Conservation (phyloP, 768 basidiomycete genomes). For the Suillus cothurnatus region DNA sequence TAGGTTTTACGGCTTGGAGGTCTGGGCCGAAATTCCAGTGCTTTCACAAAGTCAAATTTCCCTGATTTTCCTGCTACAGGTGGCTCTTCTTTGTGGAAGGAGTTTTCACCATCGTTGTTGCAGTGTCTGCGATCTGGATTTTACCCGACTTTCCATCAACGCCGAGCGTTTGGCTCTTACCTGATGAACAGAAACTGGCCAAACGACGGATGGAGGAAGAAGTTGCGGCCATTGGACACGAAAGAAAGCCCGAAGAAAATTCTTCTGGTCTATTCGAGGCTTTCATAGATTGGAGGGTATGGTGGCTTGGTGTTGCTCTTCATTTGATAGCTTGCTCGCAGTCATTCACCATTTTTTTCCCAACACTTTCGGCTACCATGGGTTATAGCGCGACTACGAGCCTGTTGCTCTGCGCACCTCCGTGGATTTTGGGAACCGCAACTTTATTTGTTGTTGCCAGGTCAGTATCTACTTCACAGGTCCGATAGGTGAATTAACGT, state of each 20-base stretch:
- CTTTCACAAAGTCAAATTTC: background rate
- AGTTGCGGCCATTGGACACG: slow-evolving; percentile 49
- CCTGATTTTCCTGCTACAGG: slow-evolving; percentile 32
- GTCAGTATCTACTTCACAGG: slow-evolving; percentile 28
- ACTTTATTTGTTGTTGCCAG: slow-evolving; percentile 55
- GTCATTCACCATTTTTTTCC: slow-evolving; percentile 79
- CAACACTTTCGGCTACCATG: slow-evolving; percentile 72
- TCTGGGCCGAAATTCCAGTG: slow-evolving; percentile 29
- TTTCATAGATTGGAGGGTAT: slow-evolving; percentile 75
- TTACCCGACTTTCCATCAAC: slow-evolving; percentile 75
- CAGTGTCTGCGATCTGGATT: slow-evolving; percentile 55
- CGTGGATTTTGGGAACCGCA: slow-evolving; percentile 63
- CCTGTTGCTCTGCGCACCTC: slow-evolving; percentile 75
- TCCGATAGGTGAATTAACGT: slow-evolving; percentile 9
- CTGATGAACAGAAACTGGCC: slow-evolving; percentile 55
- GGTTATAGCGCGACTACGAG: slow-evolving; percentile 63
- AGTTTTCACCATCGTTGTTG: slow-evolving; percentile 52
- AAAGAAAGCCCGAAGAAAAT: slow-evolving; percentile 38
- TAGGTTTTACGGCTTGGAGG: slow-evolving; percentile 75
- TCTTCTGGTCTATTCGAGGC: slow-evolving; percentile 55
- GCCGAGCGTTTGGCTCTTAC: slow-evolving; percentile 58
- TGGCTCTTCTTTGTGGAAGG: slow-evolving; percentile 77
- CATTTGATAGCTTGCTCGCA: slow-evolving; percentile 55
- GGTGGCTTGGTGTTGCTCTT: slow-evolving; percentile 71
- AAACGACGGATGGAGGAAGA: slow-evolving; percentile 65